These are phyloP conservation scores for Backusella psychrophila DNA, from an alignment of 192 early-diverging fungal species.

Conservation along the genomic window DNA sequence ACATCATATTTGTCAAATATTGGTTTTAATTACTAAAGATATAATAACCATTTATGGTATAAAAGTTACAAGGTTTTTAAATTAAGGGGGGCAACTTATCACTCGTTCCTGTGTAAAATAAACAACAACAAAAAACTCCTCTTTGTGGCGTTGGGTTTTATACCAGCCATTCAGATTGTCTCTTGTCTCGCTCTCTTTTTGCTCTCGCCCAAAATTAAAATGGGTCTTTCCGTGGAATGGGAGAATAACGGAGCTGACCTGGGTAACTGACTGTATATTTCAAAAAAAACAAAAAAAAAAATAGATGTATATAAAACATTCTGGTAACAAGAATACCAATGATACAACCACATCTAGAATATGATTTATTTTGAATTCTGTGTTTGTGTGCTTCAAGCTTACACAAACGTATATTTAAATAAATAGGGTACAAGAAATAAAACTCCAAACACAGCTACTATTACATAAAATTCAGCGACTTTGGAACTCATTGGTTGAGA, in stretches of 20 bases:
- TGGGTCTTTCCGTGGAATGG: not conserved
- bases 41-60: not conserved
- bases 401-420: not conserved
- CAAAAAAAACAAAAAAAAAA: not conserved
- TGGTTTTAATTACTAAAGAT: not conserved
- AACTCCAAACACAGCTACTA: not conserved
- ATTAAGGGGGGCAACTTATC: not conserved
- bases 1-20: not conserved
- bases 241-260: not conserved
- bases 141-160: not conserved
- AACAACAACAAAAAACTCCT: not conserved
- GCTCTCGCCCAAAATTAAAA: not conserved
- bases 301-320: not conserved
- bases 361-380: not conserved
- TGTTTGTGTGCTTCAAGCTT: not conserved
- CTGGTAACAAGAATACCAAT: not conserved
- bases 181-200: not conserved
- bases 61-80: not conserved
- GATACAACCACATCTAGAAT: not conserved
- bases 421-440: not conserved
- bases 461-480: not conserved
- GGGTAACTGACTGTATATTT: not conserved
- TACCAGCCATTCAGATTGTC: not conserved
- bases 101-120: not conserved
- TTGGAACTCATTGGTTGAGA: not conserved